Conservation (phyloP, 139 green algal genomes). For the Haematococcus lacustris region DNA sequence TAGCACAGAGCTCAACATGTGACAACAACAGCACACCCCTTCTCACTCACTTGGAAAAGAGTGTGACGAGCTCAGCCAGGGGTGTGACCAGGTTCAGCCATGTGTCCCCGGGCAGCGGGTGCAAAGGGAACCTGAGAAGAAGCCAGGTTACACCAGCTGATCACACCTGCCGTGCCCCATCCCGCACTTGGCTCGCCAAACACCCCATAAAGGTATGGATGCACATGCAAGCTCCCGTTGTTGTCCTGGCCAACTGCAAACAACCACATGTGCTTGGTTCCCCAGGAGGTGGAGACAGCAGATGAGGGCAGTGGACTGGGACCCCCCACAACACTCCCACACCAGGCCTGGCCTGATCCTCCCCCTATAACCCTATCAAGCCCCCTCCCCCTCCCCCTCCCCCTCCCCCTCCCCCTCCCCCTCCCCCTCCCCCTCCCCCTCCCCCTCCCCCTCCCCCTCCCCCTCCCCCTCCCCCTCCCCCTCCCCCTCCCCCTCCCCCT, state of each 20-base stretch:
- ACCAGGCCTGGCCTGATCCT: too few relatives aligned
- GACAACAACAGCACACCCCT: not conserved
- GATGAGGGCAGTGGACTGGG: too few relatives aligned
- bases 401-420: too few relatives aligned
- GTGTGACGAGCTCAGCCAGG: slow-evolving; percentile 13
- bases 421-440: too few relatives aligned
- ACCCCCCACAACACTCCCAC: too few relatives aligned
- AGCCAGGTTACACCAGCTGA: too few relatives aligned
- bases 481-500: too few relatives aligned
- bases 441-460: too few relatives aligned
- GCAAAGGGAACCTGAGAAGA: slow-evolving; percentile 17
- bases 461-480: too few relatives aligned
- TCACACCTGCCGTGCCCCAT: not conserved
- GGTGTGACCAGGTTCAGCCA: slow-evolving; percentile 24
- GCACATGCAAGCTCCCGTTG: not conserved
- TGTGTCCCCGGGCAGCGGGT: not conserved
- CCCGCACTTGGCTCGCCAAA: not conserved
- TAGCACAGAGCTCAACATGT: not conserved
- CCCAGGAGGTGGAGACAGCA: not conserved
- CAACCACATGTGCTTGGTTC: not conserved
- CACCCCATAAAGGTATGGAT: not conserved
- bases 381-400: too few relatives aligned
- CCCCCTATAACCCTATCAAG: too few relatives aligned
- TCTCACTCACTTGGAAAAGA: slow-evolving; percentile 9
- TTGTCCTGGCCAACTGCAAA: not conserved